phyloP scores from a whole-genome alignment of 108 stramenopile genomes.

The Conticribra guillardii region DNA sequence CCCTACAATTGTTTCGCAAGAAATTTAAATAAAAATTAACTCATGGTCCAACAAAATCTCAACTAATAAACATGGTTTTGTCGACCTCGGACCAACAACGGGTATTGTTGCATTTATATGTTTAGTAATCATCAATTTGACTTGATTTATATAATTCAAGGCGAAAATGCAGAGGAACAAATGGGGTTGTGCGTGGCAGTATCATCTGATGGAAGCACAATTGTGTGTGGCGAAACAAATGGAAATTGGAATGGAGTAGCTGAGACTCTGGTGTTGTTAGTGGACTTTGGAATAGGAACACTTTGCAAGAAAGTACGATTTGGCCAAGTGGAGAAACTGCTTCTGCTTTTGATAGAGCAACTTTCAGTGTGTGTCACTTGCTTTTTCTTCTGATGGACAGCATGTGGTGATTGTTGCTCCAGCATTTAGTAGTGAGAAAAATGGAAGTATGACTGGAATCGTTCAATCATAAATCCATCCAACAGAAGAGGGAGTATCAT shows the following conservation, averaged over 20 bases:
- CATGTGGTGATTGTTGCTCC: conserved; percentile 32
- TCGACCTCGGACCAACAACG: no score
- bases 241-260: conserved; percentile 2
- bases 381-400: conserved; percentile 19
- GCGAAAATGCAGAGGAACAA: conserved; percentile 19
- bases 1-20: no score
- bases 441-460: conserved; percentile 16
- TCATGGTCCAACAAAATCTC: no score
- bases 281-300: conserved; percentile 23
- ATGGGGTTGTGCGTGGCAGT: conserved; percentile 34
- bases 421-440: conserved; percentile 7
- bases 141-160: conserved; percentile 11
- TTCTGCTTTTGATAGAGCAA: not conserved
- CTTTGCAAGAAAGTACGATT: conserved; percentile 18
- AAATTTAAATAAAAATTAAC: no score
- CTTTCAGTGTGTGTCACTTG: conserved; percentile 27
- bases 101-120: no score
- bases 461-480: no score
- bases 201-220: conserved; percentile 24
- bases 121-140: conserved; percentile 1
- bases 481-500: no score
- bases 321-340: conserved; percentile 16
- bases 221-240: conserved; percentile 34
- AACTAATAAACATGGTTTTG: no score
- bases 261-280: conserved; percentile 24